Percentiles rank a stretch among this genome's conserved stretches.
phyloP scores from a whole-genome alignment of 2,329 filamentous ascomycete species.

The Ophiostoma montium region DNA sequence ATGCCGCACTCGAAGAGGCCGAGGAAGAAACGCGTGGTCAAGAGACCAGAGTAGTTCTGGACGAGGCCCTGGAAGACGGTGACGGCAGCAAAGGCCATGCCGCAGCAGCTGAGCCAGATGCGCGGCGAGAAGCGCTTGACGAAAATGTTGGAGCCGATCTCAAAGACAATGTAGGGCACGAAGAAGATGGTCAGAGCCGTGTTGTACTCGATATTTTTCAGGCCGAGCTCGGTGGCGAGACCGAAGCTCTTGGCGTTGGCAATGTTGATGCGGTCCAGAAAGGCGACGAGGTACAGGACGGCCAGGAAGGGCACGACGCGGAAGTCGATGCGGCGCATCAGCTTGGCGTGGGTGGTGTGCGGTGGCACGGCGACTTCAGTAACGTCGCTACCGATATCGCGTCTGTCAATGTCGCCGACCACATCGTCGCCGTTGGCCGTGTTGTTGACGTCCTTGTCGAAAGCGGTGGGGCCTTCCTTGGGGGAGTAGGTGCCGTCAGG shows the following conservation, averaged over 20 bases:
- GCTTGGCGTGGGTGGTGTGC: constrained; percentile 46
- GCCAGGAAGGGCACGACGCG: constrained; percentile 59
- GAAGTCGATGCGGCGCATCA: constrained; percentile 57
- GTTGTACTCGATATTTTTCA: constrained; percentile 52
- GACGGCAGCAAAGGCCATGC: constrained; percentile 49
- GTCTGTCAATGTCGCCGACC: not conserved
- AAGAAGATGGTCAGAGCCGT: constrained; percentile 62
- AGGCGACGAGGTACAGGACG: constrained; percentile 57
- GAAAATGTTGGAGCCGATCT: constrained; percentile 61
- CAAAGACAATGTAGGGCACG: constrained; percentile 58
- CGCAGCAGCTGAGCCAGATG: constrained; percentile 64
- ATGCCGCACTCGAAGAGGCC: constrained; percentile 44
- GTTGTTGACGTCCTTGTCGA: not conserved
- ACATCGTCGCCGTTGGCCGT: not conserved
- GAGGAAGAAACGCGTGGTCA: constrained; percentile 25
- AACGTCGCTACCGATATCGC: not conserved
- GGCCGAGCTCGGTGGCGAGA: constrained; percentile 46
- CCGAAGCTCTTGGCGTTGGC: constrained; percentile 59
- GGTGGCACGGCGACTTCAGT: constrained; percentile 25
- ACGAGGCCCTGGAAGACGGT: constrained; percentile 20
- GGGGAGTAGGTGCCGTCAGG: not conserved
- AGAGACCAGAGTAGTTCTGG: constrained; percentile 20
- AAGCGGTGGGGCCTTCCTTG: constrained; percentile 2
- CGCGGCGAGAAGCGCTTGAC: constrained; percentile 53
- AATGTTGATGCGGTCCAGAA: constrained; percentile 64